phyloP scores from a whole-genome alignment of 164 flowering plant species.

The Amborella trichopoda region DNA sequence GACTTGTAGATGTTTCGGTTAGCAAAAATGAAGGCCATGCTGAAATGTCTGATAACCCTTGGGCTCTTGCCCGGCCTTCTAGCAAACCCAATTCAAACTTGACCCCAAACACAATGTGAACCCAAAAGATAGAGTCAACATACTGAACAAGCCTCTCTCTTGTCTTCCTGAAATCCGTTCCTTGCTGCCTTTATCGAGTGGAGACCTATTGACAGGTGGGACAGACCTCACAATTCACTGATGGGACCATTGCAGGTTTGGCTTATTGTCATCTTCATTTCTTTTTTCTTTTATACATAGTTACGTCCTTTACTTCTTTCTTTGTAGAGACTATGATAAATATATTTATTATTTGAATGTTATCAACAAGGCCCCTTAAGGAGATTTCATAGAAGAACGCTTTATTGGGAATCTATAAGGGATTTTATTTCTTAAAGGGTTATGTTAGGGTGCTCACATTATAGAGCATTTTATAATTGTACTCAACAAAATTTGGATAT shows the following conservation, averaged over 20 bases:
- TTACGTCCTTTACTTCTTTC: too few species aligned
- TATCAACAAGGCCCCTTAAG: too few species aligned
- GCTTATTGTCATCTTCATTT: not conserved
- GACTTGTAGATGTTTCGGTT: slow-evolving; percentile 79
- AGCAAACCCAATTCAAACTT: slow-evolving; percentile 39
- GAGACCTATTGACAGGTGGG: slow-evolving; percentile 72
- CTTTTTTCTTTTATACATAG: too few species aligned
- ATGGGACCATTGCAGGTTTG: slow-evolving; percentile 89
- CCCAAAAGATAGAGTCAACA: slow-evolving; percentile 67
- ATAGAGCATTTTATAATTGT: too few species aligned
- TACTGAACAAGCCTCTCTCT: slow-evolving; percentile 74
- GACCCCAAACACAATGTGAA: slow-evolving; percentile 41
- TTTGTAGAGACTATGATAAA: too few species aligned
- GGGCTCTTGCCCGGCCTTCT: slow-evolving; percentile 69
- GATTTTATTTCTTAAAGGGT: too few species aligned
- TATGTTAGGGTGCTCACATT: too few species aligned
- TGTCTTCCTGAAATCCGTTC: slow-evolving; percentile 84
- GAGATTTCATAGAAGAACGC: too few species aligned
- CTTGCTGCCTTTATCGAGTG: slow-evolving; percentile 90
- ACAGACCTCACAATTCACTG: slow-evolving; percentile 33
- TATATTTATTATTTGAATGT: too few species aligned
- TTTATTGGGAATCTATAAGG: too few species aligned
- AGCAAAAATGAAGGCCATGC: slow-evolving; percentile 49
- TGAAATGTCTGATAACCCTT: slow-evolving; percentile 58
- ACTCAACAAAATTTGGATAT: too few species aligned